These are phyloP conservation scores for Pichia sp. DNA, from an alignment of 1,139 yeast species.

Conservation along the genomic window DNA sequence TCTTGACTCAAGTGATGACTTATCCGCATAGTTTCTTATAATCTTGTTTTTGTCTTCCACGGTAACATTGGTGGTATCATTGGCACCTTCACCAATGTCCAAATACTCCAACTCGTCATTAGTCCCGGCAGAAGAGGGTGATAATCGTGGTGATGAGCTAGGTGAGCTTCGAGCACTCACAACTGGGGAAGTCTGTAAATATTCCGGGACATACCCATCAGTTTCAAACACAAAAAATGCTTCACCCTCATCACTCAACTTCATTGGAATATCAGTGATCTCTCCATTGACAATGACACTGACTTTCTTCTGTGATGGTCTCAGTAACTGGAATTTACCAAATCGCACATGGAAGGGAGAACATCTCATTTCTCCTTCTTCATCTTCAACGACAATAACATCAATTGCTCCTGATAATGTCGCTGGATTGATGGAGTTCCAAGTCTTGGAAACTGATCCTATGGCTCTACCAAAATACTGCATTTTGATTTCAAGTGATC, in stretches of 20 bases:
- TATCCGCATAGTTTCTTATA: not conserved
- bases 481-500: too few relatives aligned
- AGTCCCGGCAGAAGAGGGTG: constrained; percentile 11
- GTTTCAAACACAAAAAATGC: constrained; percentile 97
- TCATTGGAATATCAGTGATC: constrained; percentile 85
- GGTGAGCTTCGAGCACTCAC: constrained; percentile 75
- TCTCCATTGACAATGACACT: constrained; percentile 81
- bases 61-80: not conserved
- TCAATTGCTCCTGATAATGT: constrained; percentile 97
- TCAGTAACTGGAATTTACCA: constrained; percentile 84
- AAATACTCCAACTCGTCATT: constrained; percentile 46
- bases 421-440: constrained; percentile 96
- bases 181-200: constrained; percentile 87
- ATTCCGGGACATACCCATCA: constrained; percentile 59
- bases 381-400: constrained; percentile 92
- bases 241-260: constrained; percentile 95
- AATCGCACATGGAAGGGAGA: constrained; percentile 97
- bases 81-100: constrained; percentile 25
- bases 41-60: not conserved
- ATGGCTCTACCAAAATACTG: constrained; percentile 96
- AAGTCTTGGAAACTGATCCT: constrained; percentile 89
- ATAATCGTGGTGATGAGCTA: constrained; percentile 44
- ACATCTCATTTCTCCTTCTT: constrained; percentile 74
- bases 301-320: constrained; percentile 96
- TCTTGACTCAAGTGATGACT: not conserved